Evolutionary conservation across 768 basidiomycete species (phyloP).

Genomic region (Sutorius australiensis): DNA sequence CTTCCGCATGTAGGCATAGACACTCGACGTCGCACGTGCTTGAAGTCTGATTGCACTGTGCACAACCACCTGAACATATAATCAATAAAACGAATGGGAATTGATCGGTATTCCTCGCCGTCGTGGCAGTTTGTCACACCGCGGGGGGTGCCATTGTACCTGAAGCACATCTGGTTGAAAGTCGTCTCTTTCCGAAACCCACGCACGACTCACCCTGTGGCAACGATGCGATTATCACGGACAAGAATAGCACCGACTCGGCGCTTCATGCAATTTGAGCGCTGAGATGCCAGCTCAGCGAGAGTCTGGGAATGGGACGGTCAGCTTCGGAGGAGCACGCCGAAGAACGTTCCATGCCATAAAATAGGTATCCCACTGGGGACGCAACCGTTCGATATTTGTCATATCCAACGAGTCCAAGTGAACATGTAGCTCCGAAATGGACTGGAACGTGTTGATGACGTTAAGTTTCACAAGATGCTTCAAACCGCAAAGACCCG

Average conservation of each 20-base stretch:
- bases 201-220: slow-evolving; percentile 59
- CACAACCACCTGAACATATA: slow-evolving; percentile 83
- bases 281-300: slow-evolving; percentile 81
- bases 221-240: slow-evolving; percentile 71
- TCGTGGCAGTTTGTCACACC: slow-evolving; percentile 82
- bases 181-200: neutral
- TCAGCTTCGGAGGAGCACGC: slow-evolving; percentile 1
- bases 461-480: slow-evolving; percentile 60
- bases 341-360: slow-evolving; percentile 56
- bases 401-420: slow-evolving; percentile 67
- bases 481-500: slow-evolving; percentile 20
- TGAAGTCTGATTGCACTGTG: slow-evolving; percentile 63
- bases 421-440: slow-evolving; percentile 54
- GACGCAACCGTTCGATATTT: slow-evolving; percentile 73
- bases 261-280: slow-evolving; percentile 97
- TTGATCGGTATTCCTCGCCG: slow-evolving; percentile 10
- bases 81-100: slow-evolving; percentile 35
- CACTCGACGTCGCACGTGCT: slow-evolving; percentile 63
- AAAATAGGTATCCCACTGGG: slow-evolving; percentile 95
- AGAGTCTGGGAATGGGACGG: slow-evolving; percentile 55
- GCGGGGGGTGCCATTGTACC: slow-evolving; percentile 95
- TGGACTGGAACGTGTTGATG: slow-evolving; percentile 56
- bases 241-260: slow-evolving; percentile 94
- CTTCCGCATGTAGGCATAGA: slow-evolving; percentile 95
- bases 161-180: slow-evolving; percentile 26